Base-by-base conservation (phyloP, 148 eudicot genomes). In the Rhododendron kiyosumense region DNA sequence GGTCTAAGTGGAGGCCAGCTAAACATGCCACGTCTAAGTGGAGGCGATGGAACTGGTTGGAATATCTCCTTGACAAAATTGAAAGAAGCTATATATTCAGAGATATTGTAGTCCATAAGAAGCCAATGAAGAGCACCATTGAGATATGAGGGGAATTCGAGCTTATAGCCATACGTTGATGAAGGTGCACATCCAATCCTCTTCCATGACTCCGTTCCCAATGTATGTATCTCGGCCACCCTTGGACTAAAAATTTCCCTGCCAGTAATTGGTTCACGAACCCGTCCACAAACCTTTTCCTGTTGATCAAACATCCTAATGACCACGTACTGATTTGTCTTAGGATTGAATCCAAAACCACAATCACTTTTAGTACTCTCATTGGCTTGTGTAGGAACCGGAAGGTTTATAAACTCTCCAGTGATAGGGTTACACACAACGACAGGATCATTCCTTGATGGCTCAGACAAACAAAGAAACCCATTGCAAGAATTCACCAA, bases 381-480 rank as follows among this genome's bases (percentile, higher is more conserved):
- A 30, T 41, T 11, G 46, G 59, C 10, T 20, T 7, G n/a, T 74
- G 80, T 13, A 49, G 43, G 36, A 3, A 13, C 36, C 2, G 89
- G 89, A 24, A 78, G 74, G 69, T 81, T 41, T 59, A 77, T 51
- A 80, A 78, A 89, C 51, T 87, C 88, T 2, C 87, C 87, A 0
- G 87, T 85, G 32, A 87, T 52, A 3, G 89, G 91, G 80, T 89
- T 89, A 54, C 85, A 89, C 67, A 89, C 85, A 4, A 85, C 54
- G 67, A 84, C 59, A 9, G 61, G 81, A 73, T 87, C 85, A 81
- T 61, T 61, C 26, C 5, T 30, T 0, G 15, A 48, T 8, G 65
- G 51, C 69, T 28, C 78, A 28, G 76, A 61, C 86, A 85, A 74
- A 36, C 87, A 48, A 63, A 85, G 67, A 26, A 89, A 45, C 32